Evolutionary conservation across 495 filamentous ascomycete genomes (phyloP), one percentile per base, ranked within the genome.

Genomic region (Penicillium maclennaniae): DNA sequence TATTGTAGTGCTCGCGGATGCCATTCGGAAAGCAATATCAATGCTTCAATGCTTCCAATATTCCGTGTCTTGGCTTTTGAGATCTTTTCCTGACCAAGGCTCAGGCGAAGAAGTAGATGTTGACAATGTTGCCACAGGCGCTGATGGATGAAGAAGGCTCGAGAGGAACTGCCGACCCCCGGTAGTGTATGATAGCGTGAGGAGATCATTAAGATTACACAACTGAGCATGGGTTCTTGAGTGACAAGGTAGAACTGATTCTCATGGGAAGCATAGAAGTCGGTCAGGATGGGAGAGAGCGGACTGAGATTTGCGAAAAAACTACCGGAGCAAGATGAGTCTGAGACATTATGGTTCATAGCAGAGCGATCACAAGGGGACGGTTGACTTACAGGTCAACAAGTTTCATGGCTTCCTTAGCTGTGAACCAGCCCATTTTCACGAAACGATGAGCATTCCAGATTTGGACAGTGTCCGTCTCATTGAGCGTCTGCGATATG

Each of bases 111-210:
- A 25, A 76, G 58, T 10, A 76, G 62, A 36, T 67, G 63, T 43
- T 75, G 66, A 47, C 70, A 73, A 31, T 74, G 68, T 36, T 74
- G 67, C 72, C 71, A 76, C n/a, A 76, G 51, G 6, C 72, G 58
- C 21, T 71, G 57, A 49, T 76, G 71, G 17, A 75, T 69, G 52
- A 72, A 72, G 45, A 68, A 70, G 21, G 63, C 60, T 0, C 72
- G 61, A 5, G 71, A 69, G 4, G 47, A 57, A 1, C 66, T 68
- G 6, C 64, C 69, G 0, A 61, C 55, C 10, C 72, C 70, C 7
- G 69, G 65, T 6, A 76, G 62, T 7, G 61, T 56, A 31, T 72
- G 63, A 43, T 67, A 66, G 15, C 65, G 47, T 43, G 70, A 68
- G 14, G 73, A 74, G 17, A 75, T 66, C 62, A 70, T 70, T 6